Evolutionary conservation across 768 basidiomycete species (phyloP).

Genomic region (Coprinellus micaceus): DNA sequence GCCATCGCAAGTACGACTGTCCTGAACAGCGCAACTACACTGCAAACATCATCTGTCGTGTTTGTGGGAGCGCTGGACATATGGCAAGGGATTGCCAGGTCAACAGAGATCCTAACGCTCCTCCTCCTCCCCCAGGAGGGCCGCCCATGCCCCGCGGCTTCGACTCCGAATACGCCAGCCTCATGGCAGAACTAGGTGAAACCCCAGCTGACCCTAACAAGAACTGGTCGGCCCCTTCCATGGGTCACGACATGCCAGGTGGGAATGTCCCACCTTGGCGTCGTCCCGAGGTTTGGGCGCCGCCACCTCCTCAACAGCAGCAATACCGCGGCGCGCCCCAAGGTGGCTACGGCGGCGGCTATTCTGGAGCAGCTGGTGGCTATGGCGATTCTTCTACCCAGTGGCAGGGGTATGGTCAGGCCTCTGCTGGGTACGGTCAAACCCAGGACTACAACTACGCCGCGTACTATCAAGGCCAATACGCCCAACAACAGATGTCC

Average conservation of each 20-base stretch:
- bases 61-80: constrained; percentile 97
- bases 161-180: constrained; percentile 94
- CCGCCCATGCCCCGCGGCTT: constrained; percentile 67
- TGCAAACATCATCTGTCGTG: constrained; percentile 98
- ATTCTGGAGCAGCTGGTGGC: constrained; percentile 34
- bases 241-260: constrained; percentile 65
- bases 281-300: constrained; percentile 86
- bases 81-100: constrained; percentile 98
- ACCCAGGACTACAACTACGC: constrained; percentile 82
- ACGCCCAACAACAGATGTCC: constrained; percentile 67
- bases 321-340: constrained; percentile 68
- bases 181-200: constrained; percentile 98
- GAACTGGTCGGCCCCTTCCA: constrained; percentile 48
- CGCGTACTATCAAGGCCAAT: constrained; percentile 86
- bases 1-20: constrained; percentile 98
- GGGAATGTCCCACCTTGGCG: constrained; percentile 90
- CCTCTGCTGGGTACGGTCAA: constrained; percentile 41
- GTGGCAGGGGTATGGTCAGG: constrained; percentile 48
- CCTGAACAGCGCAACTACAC: constrained; percentile 98
- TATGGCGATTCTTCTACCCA: constrained; percentile 40
- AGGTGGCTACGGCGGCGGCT: constrained; percentile 42
- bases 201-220: constrained; percentile 50
- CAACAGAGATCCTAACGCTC: constrained; percentile 83
- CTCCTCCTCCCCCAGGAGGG: constrained; percentile 34
- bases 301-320: constrained; percentile 47